Evolutionary conservation across 345 rosid genomes (phyloP).

Genomic region (Dipteronia dyeriana): DNA sequence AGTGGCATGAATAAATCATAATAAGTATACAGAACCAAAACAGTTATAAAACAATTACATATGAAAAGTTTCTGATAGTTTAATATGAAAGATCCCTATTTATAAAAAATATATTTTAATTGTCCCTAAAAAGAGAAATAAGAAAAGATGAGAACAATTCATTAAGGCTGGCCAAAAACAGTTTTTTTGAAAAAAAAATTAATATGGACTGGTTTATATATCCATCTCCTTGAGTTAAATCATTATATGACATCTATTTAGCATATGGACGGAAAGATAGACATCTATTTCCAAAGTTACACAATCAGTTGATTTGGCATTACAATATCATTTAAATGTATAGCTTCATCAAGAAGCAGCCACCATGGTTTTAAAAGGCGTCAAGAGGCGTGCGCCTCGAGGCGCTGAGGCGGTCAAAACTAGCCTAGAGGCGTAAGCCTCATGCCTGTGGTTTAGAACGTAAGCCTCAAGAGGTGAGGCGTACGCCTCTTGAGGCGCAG

Average conservation of each 20-base stretch:
- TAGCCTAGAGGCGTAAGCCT: too few species aligned
- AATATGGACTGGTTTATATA: not conserved
- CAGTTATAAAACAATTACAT: not conserved
- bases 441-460: too few species aligned
- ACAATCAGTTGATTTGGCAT: not conserved
- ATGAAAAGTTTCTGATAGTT: not conserved
- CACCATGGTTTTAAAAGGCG: too few species aligned
- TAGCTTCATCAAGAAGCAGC: not conserved
- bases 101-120: not conserved
- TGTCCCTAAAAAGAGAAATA: not conserved
- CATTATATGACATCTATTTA: not conserved
- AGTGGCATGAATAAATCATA: slow-evolving; percentile 6
- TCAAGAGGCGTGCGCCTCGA: too few species aligned
- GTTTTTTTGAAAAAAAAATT: not conserved
- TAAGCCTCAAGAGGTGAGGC: too few species aligned
- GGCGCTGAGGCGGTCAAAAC: too few species aligned
- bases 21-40: not conserved
- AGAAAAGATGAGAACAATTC: not conserved
- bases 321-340: not conserved
- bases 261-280: not conserved
- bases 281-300: not conserved
- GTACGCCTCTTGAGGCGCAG: too few species aligned
- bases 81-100: not conserved
- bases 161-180: not conserved
- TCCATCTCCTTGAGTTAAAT: not conserved